Base-by-base conservation (phyloP, 2,329 filamentous ascomycete genomes). In the Madurella mycetomatis region DNA sequence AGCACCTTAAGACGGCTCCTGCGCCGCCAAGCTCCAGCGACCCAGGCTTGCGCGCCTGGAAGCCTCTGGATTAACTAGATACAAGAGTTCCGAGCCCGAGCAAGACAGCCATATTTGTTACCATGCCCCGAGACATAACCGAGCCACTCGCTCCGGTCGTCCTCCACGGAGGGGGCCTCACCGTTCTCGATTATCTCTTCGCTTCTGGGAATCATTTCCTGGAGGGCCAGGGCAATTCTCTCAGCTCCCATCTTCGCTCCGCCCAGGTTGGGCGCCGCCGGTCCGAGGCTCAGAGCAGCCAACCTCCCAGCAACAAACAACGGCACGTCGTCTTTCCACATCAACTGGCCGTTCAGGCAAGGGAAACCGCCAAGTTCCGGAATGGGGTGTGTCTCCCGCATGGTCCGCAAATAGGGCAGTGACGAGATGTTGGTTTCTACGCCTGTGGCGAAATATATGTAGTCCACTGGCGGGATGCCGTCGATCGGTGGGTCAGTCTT, bases 381-480 rank as follows among this genome's bases (percentile, higher is more conserved):
- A 34, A 92, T 77, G 0, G 86, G 87, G 57, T 85, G 75, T 16
- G 82, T 76, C 2, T 72, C 58, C 9, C 80, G 69, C 65, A 92
- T 80, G 0, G 73, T 79, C 53, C 81, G 70, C 12, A 92, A 70
- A 53, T 84, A 83, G 0, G 84, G 79, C 18, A 91, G 73, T 1
- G 75, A 74, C 1, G 70, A 64, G 25, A 90, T 80, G 59, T 90
- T 77, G 0, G 82, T 81, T 47, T 83, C 77, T 40, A 88, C 80
- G 0, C 88, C 88, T 0, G 88, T 92, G 13, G 88, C 87, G 63
- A 87, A 89, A 69, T 88, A 87, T 58, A 91, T 82, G 68, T 86
- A 87, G 66, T 91, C 76, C 46, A 85, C 77, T 0, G 71, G 68
- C 0, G 85, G 83, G 11, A 87, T 66, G 2, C 69, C 65, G 0